These are phyloP conservation scores for Skeletonema marinoi DNA, from an alignment of 108 stramenopile genomes.

Conservation along the genomic window DNA sequence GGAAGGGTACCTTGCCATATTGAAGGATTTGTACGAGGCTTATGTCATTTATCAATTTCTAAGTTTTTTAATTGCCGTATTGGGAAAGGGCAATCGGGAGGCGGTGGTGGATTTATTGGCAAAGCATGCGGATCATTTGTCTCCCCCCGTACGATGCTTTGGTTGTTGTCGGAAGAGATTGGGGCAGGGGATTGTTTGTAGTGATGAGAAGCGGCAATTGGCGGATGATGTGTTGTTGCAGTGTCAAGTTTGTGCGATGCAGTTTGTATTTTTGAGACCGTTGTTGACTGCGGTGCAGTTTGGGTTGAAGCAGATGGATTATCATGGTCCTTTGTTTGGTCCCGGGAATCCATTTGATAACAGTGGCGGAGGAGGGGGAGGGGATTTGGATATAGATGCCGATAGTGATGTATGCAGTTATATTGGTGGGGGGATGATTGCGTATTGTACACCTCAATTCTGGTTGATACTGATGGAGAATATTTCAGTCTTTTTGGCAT, in stretches of 20 bases:
- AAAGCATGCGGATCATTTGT: conserved; percentile 45
- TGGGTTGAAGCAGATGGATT: conserved; percentile 64
- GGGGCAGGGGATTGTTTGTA: conserved; percentile 20
- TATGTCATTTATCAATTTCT: conserved; percentile 93
- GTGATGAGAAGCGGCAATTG: conserved; percentile 44
- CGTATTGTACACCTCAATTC: conserved; percentile 79
- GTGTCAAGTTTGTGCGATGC: conserved; percentile 90
- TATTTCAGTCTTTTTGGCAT: conserved; percentile 85
- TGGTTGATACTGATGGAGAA: conserved; percentile 83
- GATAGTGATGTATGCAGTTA: neutral
- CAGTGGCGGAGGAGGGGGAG: neutral
- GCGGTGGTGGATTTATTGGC: conserved; percentile 77
- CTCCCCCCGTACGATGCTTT: conserved; percentile 44
- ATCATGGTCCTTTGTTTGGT: conserved; percentile 66
- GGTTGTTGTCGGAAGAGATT: conserved; percentile 35
- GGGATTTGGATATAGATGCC: neutral
- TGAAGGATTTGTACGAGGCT: conserved; percentile 92
- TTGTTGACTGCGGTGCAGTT: conserved; percentile 72
- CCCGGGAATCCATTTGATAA: conserved; percentile 18
- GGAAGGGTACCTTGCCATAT: conserved; percentile 83
- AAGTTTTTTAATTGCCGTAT: conserved; percentile 83
- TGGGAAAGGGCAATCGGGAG: conserved; percentile 84
- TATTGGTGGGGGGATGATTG: conserved; percentile 45
- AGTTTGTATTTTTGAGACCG: conserved; percentile 89
- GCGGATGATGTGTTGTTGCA: conserved; percentile 85